Conservation (phyloP, 2,329 filamentous ascomycete genomes). For the Stemphylium vesicarium region DNA sequence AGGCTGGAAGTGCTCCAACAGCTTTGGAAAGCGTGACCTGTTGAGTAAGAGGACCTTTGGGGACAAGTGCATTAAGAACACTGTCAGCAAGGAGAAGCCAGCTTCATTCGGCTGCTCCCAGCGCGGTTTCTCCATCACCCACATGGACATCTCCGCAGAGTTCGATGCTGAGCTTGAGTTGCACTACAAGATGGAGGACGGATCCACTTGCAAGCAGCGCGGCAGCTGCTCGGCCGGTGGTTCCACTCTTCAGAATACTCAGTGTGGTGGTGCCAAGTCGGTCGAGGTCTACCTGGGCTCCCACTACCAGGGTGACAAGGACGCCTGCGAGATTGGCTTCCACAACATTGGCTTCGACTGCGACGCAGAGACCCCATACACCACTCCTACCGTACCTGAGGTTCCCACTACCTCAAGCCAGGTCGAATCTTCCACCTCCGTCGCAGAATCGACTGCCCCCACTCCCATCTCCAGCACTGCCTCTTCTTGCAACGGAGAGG, state of each 20-base stretch:
- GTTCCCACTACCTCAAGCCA: constrained; percentile 16
- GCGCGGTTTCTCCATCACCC: constrained; percentile 73
- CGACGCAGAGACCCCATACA: constrained; percentile 43
- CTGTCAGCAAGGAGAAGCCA: constrained; percentile 59
- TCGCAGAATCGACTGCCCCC: neutral
- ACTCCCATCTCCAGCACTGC: neutral
- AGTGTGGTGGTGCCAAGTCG: constrained; percentile 89
- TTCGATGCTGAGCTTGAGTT: constrained; percentile 82
- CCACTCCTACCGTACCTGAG: constrained; percentile 25
- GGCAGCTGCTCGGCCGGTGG: constrained; percentile 67
- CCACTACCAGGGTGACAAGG: constrained; percentile 55
- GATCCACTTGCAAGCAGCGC: constrained; percentile 80
- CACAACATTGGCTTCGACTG: constrained; percentile 81
- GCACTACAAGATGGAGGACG: constrained; percentile 85
- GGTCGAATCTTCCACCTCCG: constrained; percentile 7
- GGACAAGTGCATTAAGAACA: constrained; percentile 52
- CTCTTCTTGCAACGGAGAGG: no score
- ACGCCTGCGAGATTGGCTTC: constrained; percentile 73
- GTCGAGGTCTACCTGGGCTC: constrained; percentile 71
- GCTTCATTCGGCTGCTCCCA: constrained; percentile 71
- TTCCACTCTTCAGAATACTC: constrained; percentile 76
- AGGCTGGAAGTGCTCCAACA: constrained; percentile 72
- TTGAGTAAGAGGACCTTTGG: constrained; percentile 55
- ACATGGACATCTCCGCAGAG: constrained; percentile 75
- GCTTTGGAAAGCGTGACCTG: constrained; percentile 65